phyloP scores from a whole-genome alignment of 257 asterid genomes.

The Eustoma russellianum region DNA sequence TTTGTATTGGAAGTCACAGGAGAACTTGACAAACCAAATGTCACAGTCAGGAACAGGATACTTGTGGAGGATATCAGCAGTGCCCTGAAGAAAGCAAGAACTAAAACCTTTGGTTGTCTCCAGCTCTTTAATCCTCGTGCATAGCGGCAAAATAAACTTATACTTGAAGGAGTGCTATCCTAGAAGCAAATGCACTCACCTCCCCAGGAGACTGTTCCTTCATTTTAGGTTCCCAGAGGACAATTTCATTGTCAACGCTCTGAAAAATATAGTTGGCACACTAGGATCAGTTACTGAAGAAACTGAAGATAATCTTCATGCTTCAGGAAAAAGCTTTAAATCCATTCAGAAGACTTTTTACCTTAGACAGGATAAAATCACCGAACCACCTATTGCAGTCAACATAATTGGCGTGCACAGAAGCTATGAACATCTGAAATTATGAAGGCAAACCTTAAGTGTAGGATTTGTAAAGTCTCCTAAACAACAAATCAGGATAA shows the following conservation, averaged over 20 bases:
- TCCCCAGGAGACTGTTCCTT: conserved; percentile 96
- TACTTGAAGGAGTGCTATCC: background rate
- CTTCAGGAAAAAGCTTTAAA: background rate
- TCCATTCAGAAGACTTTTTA: conserved; percentile 10
- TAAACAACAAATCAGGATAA: conserved; percentile 4
- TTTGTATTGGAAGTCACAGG: conserved; percentile 80
- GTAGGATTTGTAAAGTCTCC: conserved; percentile 2
- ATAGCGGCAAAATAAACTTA: too few species aligned
- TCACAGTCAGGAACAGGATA: conserved; percentile 98
- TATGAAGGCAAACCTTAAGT: conserved; percentile 15
- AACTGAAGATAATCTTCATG: conserved; percentile 1
- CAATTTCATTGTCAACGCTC: conserved; percentile 97
- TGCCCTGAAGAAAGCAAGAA: conserved; percentile 45
- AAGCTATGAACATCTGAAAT: conserved; percentile 74
- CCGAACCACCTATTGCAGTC: conserved; percentile 98
- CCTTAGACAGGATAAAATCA: conserved; percentile 91
- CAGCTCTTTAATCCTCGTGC: too few species aligned
- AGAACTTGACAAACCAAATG: conserved; percentile 95
- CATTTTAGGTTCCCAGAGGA: conserved; percentile 95
- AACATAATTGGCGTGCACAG: conserved; percentile 86
- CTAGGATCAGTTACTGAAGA: background rate
- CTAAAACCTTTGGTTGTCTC: too few species aligned
- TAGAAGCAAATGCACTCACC: conserved; percentile 37
- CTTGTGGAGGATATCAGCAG: conserved; percentile 86
- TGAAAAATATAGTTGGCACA: conserved; percentile 16